These are phyloP conservation scores for Amanita phalloides DNA, from an alignment of 768 basidiomycete species.

Conservation along the genomic window DNA sequence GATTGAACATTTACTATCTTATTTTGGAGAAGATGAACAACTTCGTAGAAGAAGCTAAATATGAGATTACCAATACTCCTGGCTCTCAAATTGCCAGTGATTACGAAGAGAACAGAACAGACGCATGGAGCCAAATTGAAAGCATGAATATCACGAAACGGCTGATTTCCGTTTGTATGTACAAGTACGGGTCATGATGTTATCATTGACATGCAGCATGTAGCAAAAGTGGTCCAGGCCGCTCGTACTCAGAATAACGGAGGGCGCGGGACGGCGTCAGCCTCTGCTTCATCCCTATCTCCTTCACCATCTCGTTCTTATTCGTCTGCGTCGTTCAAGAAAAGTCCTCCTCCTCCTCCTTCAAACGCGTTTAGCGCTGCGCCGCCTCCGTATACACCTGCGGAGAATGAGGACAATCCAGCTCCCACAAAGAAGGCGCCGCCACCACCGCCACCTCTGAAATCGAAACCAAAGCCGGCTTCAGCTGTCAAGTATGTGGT, in stretches of 20 bases:
- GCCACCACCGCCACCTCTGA: constrained; percentile 88
- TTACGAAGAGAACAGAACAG: constrained; percentile 76
- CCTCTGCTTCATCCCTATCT: constrained; percentile 10
- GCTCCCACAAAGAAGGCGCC: constrained; percentile 63
- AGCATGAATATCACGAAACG: constrained; percentile 75
- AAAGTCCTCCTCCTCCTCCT: constrained; percentile 46
- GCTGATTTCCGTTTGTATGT: constrained; percentile 76
- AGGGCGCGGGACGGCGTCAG: constrained; percentile 9
- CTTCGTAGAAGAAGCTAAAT: constrained; percentile 73
- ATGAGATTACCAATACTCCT: constrained; percentile 54
- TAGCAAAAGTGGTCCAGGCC: constrained; percentile 62
- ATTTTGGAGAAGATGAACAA: constrained; percentile 89
- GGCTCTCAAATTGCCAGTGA: constrained; percentile 63
- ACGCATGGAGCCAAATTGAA: constrained; percentile 72
- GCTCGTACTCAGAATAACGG: constrained; percentile 25
- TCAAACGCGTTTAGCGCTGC: constrained; percentile 22
- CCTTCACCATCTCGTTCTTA: constrained; percentile 24
- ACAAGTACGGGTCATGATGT: neutral
- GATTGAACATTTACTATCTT: constrained; percentile 89
- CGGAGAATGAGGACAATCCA: neutral
- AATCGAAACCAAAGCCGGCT: constrained; percentile 72
- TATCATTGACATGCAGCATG: neutral
- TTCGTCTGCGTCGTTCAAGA: constrained; percentile 32
- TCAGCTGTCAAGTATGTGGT: constrained; percentile 68
- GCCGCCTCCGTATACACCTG: constrained; percentile 23